A percentile compares a stretch with the other conserved stretches of the same genome.
phyloP scores from a whole-genome alignment of 148 eudicot species.

The Gaultheria prostrata region DNA sequence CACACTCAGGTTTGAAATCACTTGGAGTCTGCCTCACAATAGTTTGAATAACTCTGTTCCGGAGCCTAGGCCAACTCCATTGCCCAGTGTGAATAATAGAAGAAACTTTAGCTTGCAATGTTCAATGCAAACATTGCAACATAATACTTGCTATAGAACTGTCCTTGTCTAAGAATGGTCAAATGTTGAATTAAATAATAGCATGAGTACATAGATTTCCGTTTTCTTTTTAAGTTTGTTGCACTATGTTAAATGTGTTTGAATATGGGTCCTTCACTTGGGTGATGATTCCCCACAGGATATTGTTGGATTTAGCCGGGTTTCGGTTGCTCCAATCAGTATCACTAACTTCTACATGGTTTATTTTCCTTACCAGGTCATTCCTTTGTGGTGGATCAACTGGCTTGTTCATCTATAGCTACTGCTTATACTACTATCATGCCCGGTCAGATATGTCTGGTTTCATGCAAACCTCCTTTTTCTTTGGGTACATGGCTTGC shows the following conservation, averaged over 20 bases:
- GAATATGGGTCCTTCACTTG: not conserved
- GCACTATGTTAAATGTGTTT: not conserved
- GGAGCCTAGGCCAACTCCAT: too few species aligned
- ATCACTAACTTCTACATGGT: not conserved
- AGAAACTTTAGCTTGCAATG: too few species aligned
- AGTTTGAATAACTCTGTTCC: too few species aligned
- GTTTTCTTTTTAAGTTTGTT: not conserved
- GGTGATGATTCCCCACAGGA: not conserved
- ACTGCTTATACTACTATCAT: slow-evolving; percentile 40
- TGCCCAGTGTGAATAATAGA: too few species aligned
- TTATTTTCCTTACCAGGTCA: slow-evolving; percentile 23
- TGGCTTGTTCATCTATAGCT: slow-evolving; percentile 37
- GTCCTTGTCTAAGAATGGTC: not conserved
- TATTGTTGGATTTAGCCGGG: not conserved
- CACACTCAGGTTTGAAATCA: too few species aligned
- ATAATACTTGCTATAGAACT: not conserved
- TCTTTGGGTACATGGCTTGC: slow-evolving; percentile 45
- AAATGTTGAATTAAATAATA: not conserved
- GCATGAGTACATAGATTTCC: not conserved
- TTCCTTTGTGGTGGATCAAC: slow-evolving; percentile 46
- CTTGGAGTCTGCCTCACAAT: too few species aligned
- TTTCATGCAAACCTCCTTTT: slow-evolving; percentile 41
- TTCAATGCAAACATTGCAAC: not conserved
- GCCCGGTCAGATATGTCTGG: slow-evolving; percentile 39
- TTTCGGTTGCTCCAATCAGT: not conserved